Conservation (phyloP, 2,329 filamentous ascomycete species). For the Thelonectria rubi region DNA sequence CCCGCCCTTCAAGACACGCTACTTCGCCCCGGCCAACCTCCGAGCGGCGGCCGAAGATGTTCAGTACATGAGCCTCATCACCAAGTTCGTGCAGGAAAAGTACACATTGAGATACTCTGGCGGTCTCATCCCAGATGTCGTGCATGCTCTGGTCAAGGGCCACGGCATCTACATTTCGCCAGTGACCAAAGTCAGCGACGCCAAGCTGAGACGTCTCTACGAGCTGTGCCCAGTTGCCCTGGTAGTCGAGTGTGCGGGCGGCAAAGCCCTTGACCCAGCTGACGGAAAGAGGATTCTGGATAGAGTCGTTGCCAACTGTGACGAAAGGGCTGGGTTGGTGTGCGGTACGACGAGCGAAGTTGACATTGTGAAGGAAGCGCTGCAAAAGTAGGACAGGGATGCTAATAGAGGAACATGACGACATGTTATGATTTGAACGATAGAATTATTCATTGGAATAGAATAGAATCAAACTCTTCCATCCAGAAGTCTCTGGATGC, state of each 20-base stretch:
- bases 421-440: background rate
- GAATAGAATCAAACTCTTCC: background rate
- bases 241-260: slow-evolving; percentile 68
- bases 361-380: slow-evolving; percentile 44
- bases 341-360: slow-evolving; percentile 63
- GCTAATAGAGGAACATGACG: background rate
- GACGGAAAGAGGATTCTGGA: slow-evolving; percentile 55
- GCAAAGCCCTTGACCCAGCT: slow-evolving; percentile 61
- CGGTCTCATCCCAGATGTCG: slow-evolving; percentile 68
- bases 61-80: slow-evolving; percentile 59
- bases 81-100: slow-evolving; percentile 58
- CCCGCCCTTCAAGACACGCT: slow-evolving; percentile 58
- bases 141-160: slow-evolving; percentile 67
- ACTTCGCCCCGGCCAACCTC: slow-evolving; percentile 71
- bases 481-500: background rate
- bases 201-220: slow-evolving; percentile 67
- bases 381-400: slow-evolving; percentile 10
- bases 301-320: slow-evolving; percentile 50
- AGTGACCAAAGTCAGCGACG: slow-evolving; percentile 58
- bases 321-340: slow-evolving; percentile 60
- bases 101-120: slow-evolving; percentile 70
- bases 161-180: slow-evolving; percentile 70
- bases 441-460: background rate
- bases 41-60: slow-evolving; percentile 62
- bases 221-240: slow-evolving; percentile 69